Base-by-base conservation (phyloP, 2,329 filamentous ascomycete genomes). In the Aspergillus udagawae region DNA sequence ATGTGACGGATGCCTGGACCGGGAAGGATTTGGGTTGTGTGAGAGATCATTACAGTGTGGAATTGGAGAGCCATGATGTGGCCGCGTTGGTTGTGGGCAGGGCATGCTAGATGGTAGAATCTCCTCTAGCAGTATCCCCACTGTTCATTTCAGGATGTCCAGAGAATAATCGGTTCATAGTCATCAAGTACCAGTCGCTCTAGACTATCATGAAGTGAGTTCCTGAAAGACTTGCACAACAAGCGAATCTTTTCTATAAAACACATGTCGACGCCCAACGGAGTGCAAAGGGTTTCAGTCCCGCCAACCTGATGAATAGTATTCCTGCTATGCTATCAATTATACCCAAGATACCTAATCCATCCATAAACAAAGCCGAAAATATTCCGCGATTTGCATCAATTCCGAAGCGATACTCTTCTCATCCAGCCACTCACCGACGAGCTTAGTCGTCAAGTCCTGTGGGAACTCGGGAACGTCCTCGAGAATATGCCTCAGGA, bases 11-110 rank as follows among this genome's bases (percentile, higher is more conserved):
- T 65, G 66, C 55, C 7, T 73, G 68, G 67, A 68, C 64, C 7
- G 68, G 68, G 0, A 58, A 68, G 41, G 60, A 70, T 45, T 38
- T 72, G 55, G 71, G 71, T 3, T 73, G 71, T 54, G 60, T 73
- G 1, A 53, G 62, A 28, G 54, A 61, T n/a, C 27, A 65, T 42
- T 65, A 69, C 49, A 63, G 60, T 51, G 56, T 59, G 4, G 53
- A 63, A 23, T 49, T 73, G 55, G 53, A 63, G 29, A 63, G 63
- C 21, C 71, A 73, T 64, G 71, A 73, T 62, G 62, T 59, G 7
- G 66, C 68, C 17, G 66, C 68, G 55, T 57, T 73, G 56, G 56
- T 73, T 49, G 63, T 73, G 62, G 57, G 57, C n/a, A 41, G 29
- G 17, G 29, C 14, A 38, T 63, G 61, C 53, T 59, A 38, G 28